These are phyloP conservation scores for Penicillium sp. DNA, from an alignment of 2,329 filamentous ascomycete species.

Conservation along the genomic window DNA sequence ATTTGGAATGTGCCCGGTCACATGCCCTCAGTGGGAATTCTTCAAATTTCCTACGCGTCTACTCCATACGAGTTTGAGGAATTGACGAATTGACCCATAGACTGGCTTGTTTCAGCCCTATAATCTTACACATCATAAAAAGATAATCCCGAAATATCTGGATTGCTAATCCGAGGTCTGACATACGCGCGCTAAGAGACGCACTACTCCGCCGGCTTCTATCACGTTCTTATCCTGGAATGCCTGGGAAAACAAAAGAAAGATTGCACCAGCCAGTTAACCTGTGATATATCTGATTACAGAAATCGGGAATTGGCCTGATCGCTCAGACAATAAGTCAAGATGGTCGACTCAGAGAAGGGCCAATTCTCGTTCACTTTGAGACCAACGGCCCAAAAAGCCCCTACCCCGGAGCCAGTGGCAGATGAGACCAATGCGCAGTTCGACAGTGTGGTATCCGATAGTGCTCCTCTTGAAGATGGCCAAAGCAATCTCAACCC, in stretches of 20 bases:
- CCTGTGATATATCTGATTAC: not conserved
- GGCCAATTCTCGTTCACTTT: not conserved
- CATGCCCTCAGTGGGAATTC: not conserved
- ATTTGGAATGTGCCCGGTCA: not conserved
- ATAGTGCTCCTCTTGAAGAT: not conserved
- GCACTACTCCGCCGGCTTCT: not conserved
- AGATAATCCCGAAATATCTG: not conserved
- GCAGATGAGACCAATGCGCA: not conserved
- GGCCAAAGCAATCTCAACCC: not conserved
- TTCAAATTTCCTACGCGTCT: not conserved
- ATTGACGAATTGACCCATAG: not conserved
- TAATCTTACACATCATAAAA: not conserved
- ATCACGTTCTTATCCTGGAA: constrained; percentile 2
- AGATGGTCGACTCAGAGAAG: constrained; percentile 1
- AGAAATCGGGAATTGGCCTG: not conserved
- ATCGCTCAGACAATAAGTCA: not conserved
- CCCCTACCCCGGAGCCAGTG: not conserved
- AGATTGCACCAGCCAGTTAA: not conserved
- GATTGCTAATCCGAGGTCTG: constrained; percentile 2
- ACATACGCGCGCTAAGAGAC: constrained; percentile 1
- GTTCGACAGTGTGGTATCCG: not conserved
- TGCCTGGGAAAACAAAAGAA: not conserved
- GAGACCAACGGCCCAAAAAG: not conserved
- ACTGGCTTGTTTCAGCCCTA: not conserved
- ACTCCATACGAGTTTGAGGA: not conserved